Base-by-base conservation (phyloP, 371 early-diverging fungal genomes). In the Mucor irregularis region DNA sequence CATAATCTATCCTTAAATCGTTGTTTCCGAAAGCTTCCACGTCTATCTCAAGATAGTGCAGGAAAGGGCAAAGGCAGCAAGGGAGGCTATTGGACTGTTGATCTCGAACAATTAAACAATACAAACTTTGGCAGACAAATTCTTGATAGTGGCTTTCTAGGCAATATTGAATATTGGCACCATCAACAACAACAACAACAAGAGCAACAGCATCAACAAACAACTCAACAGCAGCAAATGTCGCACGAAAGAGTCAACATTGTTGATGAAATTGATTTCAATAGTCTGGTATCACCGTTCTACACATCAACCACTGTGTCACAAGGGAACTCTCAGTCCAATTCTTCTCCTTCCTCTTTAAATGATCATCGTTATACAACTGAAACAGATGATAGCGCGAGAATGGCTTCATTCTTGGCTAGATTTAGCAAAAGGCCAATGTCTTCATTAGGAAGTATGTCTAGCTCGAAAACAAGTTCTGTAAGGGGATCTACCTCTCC, bases 1-100 rank as follows among this genome's bases (percentile, higher is more conserved):
- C 92, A 91, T 71, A 91, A 91, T 58, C 73, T 92, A 28, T 88
- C 88, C 11, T 62, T 90, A 38, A 91, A 90, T 52, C 71, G 74
- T 49, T 56, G 51, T 43, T 49, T 68, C 62, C 67, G 78, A 38
- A 90, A 90, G 55, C 73, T 88, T 24, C 90, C 90, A 6, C 73
- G 89, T 25, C 74, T 80, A 21, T 74, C 79, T 14, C 57, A 73
- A 22, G 62, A 69, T 40, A 62, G 53, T 17, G 40, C 56, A 5
- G 59, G 46, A 16, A 68, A 64, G 42, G 56, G 56, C 21, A 70
- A 68, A 49, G 65, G 66, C n/a, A 69, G 68, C 8, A 84, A 73
- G 63, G 86, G 66, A 3, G 80, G 86, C 17, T 86, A 82, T 61
- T 86, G 87, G 87, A 76, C 84, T 0, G 79, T 86, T 1, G 84